A percentile compares a stretch with the other conserved stretches of the same genome.
Conservation (phyloP, 768 basidiomycete species). For the Omphalotus guepiniiformis region DNA sequence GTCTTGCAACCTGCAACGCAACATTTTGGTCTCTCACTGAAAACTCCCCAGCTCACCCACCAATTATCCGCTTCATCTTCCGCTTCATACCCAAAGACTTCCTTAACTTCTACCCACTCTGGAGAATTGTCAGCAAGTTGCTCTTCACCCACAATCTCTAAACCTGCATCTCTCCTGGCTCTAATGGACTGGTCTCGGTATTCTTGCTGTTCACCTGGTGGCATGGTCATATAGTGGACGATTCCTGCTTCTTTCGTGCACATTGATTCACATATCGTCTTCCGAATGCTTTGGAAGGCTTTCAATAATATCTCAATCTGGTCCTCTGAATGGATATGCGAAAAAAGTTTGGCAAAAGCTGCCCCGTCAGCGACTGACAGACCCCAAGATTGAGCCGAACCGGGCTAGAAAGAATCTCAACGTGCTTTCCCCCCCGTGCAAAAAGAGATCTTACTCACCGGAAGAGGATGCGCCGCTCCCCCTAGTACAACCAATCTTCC, state of each 20-base stretch:
- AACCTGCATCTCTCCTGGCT: slow-evolving; percentile 26
- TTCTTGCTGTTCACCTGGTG: slow-evolving; percentile 33
- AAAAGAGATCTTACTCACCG: slow-evolving; percentile 35
- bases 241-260: slow-evolving; percentile 40
- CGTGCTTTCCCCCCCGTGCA: too few relatives aligned
- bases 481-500: slow-evolving; percentile 48
- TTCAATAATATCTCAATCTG: slow-evolving; percentile 48
- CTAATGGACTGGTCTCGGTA: slow-evolving; percentile 39
- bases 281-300: slow-evolving; percentile 54
- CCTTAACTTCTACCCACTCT: slow-evolving; percentile 35
- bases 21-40: background rate
- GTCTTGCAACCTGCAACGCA: too few relatives aligned
- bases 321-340: slow-evolving; percentile 41
- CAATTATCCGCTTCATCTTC: slow-evolving; percentile 30
- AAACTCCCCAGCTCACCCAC: slow-evolving; percentile 6
- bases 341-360: slow-evolving; percentile 56
- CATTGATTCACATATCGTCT: slow-evolving; percentile 39
- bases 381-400: slow-evolving; percentile 42
- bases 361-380: slow-evolving; percentile 62
- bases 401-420: too few relatives aligned
- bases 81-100: slow-evolving; percentile 34
- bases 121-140: slow-evolving; percentile 8
- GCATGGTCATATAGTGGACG: slow-evolving; percentile 38
- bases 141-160: slow-evolving; percentile 24
- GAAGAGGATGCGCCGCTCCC: slow-evolving; percentile 52